Percentiles rank a stretch among this genome's conserved stretches.
Evolutionary conservation across 306 rosid species (phyloP).

Genomic region (Cucumis cinereus): DNA sequence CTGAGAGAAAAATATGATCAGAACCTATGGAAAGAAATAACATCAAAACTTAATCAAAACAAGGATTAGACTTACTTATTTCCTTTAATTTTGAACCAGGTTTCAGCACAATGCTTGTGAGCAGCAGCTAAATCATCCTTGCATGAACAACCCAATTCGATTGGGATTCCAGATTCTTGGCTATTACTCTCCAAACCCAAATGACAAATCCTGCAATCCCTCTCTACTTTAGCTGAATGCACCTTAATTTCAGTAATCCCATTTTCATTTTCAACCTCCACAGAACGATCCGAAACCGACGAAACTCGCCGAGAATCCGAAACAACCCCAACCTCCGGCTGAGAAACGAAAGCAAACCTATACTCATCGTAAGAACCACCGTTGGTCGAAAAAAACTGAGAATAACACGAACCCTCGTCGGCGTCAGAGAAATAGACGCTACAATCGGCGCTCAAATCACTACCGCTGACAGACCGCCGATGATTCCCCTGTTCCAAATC

Average conservation of each 20-base stretch:
- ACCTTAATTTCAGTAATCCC: conserved; percentile 65
- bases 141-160: conserved; percentile 91
- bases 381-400: conserved; percentile 73
- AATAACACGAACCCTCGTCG: conserved; percentile 73
- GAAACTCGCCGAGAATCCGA: conserved; percentile 49
- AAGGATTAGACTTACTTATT: conserved; percentile 51
- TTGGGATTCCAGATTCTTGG: conserved; percentile 73
- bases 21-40: neutral
- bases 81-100: conserved; percentile 96
- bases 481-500: conserved; percentile 63
- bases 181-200: conserved; percentile 93
- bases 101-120: conserved; percentile 85
- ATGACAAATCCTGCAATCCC: conserved; percentile 91
- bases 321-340: conserved; percentile 37
- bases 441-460: conserved; percentile 46
- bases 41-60: neutral
- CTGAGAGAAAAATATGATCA: neutral
- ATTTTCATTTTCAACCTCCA: conserved; percentile 37
- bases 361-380: conserved; percentile 88
- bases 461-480: conserved; percentile 30
- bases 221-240: conserved; percentile 71
- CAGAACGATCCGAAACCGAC: conserved; percentile 58
- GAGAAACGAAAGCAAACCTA: conserved; percentile 43
- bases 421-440: conserved; percentile 79
- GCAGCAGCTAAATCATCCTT: conserved; percentile 87